Evolutionary conservation across 768 basidiomycete genomes (phyloP), one percentile per base, ranked within the genome.

Genomic region (Termitomyces sp.): DNA sequence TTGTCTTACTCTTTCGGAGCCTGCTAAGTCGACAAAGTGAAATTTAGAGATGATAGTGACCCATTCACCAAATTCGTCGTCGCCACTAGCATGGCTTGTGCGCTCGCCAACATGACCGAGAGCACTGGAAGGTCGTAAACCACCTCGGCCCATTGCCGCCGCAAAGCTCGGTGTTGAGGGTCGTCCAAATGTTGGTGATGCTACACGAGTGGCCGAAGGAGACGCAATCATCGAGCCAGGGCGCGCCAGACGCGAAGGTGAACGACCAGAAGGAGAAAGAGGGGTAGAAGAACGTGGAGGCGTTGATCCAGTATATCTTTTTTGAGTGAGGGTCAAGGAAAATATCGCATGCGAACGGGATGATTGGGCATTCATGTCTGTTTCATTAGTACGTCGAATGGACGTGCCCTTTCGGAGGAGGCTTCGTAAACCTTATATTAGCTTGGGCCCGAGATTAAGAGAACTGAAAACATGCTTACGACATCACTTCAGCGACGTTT

Each of bases 291-390:
- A 89, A 49, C 90, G 83, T 32, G 88, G 84, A 2, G 78, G 71
- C 13, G 83, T 80, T 22, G 83, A 79, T 26, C 94, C 93, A 36
- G 82, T 79, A 67, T 76, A 92, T 70, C 88, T 94, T 77, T 89
- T 92, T 74, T 98, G 96, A 4, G 86, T 91, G 55, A 99, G 77
- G 13, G 93, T 97, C 53, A 99, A 78, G 39, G 96, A 98, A 74
- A 99, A 98, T 71, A 99, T 98, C 61, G 97, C 97, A 81, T 99
- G 97, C 29, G 94, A 97, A 57, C 97, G 89, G 41, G 96, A 98
- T 1, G 92, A 94, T 70, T 97, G 94, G 26, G 96, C 93, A 70
- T 99, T 99, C 96, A 98, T 98, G 68, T 94, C 92, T 32, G 97
- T 99, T 71, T 95, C 92, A 61, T 96, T 95, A 10, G 97, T 98